Evolutionary conservation across 805 yeast genomes (phyloP).

Genomic region (Naumovozyma castellii): DNA sequence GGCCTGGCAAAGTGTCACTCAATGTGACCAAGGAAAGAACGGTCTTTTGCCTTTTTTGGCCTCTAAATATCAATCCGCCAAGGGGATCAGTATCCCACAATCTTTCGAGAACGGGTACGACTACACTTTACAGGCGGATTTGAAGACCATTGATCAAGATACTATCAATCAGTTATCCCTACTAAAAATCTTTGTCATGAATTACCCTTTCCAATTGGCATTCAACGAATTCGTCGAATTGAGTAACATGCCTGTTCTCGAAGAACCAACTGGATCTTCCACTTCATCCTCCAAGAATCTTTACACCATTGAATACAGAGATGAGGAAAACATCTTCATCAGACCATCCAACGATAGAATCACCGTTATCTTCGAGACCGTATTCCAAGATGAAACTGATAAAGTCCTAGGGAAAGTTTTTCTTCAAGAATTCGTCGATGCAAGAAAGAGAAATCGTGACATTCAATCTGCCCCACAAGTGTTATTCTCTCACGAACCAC

Average conservation of each 20-base stretch:
- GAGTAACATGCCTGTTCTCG: constrained; percentile 30
- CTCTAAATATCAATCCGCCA: constrained; percentile 11
- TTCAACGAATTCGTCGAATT: constrained; percentile 69
- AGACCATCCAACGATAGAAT: constrained; percentile 93
- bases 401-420: constrained; percentile 83
- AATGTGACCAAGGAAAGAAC: constrained; percentile 9
- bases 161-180: constrained; percentile 59
- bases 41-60: constrained; percentile 17
- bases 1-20: constrained; percentile 24
- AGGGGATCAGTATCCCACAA: constrained; percentile 16
- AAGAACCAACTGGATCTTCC: constrained; percentile 17
- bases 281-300: constrained; percentile 19
- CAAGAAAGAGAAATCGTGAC: constrained; percentile 83
- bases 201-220: constrained; percentile 87
- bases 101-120: constrained; percentile 66
- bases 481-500: constrained; percentile 87
- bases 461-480: constrained; percentile 99
- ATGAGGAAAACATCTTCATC: constrained; percentile 82
- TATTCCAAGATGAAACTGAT: constrained; percentile 95
- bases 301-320: constrained; percentile 66
- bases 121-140: constrained; percentile 63
- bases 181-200: constrained; percentile 77
- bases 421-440: constrained; percentile 89
- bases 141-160: constrained; percentile 41
- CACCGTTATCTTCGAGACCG: constrained; percentile 89